Percentiles rank a stretch among this genome's conserved stretches.
These are phyloP conservation scores for Coemansia umbellata DNA, from an alignment of 192 early-diverging fungal genomes.

Conservation along the genomic window DNA sequence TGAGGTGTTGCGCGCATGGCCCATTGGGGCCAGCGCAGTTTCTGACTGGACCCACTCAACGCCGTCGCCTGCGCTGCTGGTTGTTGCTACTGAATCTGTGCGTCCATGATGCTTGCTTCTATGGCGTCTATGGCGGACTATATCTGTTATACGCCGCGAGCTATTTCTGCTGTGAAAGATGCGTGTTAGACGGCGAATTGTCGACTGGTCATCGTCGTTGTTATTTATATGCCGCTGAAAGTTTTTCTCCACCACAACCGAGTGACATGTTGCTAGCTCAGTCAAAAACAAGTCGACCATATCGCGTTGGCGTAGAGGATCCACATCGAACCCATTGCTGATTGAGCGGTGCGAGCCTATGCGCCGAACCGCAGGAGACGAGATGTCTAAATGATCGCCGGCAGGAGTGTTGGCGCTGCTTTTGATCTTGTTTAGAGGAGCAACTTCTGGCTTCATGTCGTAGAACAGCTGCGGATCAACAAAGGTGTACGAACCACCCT, in stretches of 20 bases:
- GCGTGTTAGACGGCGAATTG: conserved; percentile 26
- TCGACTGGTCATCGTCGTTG: conserved; percentile 37
- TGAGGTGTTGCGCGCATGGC: conserved; percentile 23
- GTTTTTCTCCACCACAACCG: conserved; percentile 81
- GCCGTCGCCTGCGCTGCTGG: conserved; percentile 27
- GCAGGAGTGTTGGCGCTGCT: conserved; percentile 6
- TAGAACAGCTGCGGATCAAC: conserved; percentile 74
- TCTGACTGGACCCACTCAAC: conserved; percentile 38
- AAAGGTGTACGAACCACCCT: conserved; percentile 64
- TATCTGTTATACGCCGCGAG: conserved; percentile 34
- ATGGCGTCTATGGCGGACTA: conserved; percentile 39
- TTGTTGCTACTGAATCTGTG: conserved; percentile 38
- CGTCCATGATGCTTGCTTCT: conserved; percentile 45
- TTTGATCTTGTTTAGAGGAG: conserved; percentile 18
- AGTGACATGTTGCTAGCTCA: conserved; percentile 89
- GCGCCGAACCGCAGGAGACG: conserved; percentile 16
- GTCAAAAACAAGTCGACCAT: conserved; percentile 68
- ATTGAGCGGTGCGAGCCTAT: conserved; percentile 45
- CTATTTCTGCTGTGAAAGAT: conserved; percentile 29
- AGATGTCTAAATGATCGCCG: conserved; percentile 7
- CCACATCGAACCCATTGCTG: conserved; percentile 40
- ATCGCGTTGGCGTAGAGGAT: conserved; percentile 60
- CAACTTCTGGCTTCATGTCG: conserved; percentile 61
- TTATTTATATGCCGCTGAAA: conserved; percentile 38
- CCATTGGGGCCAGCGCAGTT: neutral